A percentile compares a stretch with the other conserved stretches of the same genome.
These are phyloP conservation scores for Trametes polyzona DNA, from an alignment of 1,284 basidiomycete species.

Conservation along the genomic window DNA sequence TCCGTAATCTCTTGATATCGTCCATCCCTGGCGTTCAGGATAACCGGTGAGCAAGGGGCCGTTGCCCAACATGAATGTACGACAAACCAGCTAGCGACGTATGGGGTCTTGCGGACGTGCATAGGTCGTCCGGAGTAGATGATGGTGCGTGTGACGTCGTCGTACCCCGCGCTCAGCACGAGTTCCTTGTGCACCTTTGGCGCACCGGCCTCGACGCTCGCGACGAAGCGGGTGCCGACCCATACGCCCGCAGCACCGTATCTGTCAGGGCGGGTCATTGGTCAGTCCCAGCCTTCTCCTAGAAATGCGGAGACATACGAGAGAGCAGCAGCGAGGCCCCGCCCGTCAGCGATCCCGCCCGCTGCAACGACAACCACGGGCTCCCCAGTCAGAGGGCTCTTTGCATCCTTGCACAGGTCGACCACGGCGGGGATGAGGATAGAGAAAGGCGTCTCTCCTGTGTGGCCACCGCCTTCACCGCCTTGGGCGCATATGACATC, in stretches of 20 bases:
- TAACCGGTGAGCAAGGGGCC: too few relatives aligned
- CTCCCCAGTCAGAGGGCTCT: conserved; percentile 76
- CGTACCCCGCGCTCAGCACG: conserved; percentile 66
- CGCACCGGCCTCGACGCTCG: conserved; percentile 80
- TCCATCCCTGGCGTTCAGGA: conserved; percentile 64
- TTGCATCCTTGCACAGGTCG: conserved; percentile 67
- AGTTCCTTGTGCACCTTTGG: conserved; percentile 82
- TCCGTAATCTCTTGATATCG: conserved; percentile 61
- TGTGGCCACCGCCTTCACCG: conserved; percentile 80
- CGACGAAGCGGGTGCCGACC: conserved; percentile 93
- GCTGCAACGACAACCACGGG: conserved; percentile 81
- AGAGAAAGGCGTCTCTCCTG: conserved; percentile 77
- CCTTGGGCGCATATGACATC: conserved; percentile 89
- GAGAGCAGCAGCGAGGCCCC: conserved; percentile 79
- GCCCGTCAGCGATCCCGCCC: conserved; percentile 83
- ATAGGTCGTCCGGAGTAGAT: conserved; percentile 87
- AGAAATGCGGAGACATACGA: conserved; percentile 47
- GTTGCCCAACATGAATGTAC: too few relatives aligned
- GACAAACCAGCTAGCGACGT: conserved; percentile 67
- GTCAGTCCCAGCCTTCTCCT: not conserved
- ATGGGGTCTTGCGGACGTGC: conserved; percentile 78
- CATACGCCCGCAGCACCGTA: conserved; percentile 85
- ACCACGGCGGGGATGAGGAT: conserved; percentile 81
- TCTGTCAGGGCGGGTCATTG: not conserved
- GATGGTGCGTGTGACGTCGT: conserved; percentile 72